Evolutionary conservation across 2,329 filamentous ascomycete genomes (phyloP), one percentile per base, ranked within the genome.

Genomic region (Cylindrodendrum hubeiense): DNA sequence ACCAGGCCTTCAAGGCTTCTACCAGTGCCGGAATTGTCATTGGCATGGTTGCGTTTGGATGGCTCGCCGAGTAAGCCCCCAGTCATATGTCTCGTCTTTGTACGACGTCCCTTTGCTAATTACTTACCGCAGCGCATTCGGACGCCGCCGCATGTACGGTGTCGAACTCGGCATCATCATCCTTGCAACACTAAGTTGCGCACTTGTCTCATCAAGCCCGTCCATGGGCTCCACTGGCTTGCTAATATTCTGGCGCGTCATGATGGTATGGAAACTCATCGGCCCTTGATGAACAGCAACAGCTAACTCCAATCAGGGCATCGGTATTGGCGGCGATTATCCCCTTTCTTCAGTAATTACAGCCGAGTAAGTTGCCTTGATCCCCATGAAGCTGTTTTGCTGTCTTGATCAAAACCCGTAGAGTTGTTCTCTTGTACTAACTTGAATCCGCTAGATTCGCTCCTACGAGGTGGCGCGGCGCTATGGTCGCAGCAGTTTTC

Each of bases 401-500:
- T 66, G 59, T 41, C 26, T 46, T 60, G n/a, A 33, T 58, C 26
- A 50, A 59, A 51, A 47, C 21, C 21, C 19, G 43, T 26, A 66
- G n/a, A n/a, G 43, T 28, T 13, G 39, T n/a, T 26, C 26, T 21
- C 28, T 21, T 33, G n/a, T 33, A 26, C 67, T 75, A 65, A 76
- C 71, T 37, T 46, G 43, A 37, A 60, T 10, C n/a, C 22, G 4
- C 13, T 69, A 89, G 88, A 72, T 95, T 95, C 76, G 92, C 93
- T 9, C 93, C 92, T 3, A 95, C 93, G 13, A 89, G 91, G 73
- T 94, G 92, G 89, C 86, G 93, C 72, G 93, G 92, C 66, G 91
- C 90, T 63, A 95, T 96, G 91, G 92, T 96, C 84, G 91, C 90
- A 12, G 87, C 91, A 17, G 92, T 95, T 52, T 96, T 96, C 75